Conservation (phyloP, 2,329 filamentous ascomycete genomes). For the Verticillium nubilum region DNA sequence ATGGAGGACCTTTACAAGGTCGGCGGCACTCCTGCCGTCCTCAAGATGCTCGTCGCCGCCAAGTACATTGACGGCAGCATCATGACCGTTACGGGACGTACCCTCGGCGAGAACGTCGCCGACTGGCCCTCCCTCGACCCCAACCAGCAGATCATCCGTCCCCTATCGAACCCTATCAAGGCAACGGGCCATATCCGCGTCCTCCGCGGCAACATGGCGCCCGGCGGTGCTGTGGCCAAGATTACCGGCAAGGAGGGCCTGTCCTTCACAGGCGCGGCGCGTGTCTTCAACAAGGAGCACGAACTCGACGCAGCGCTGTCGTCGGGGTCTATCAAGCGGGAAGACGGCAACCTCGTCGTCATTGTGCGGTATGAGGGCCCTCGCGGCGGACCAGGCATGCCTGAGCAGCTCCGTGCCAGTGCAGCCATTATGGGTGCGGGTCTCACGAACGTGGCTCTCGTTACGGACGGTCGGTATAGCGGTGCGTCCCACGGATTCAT, state of each 20-base stretch:
- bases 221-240: conserved; percentile 86
- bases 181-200: conserved; percentile 82
- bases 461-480: conserved; percentile 87
- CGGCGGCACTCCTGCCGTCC: conserved; percentile 77
- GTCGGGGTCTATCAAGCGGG: conserved; percentile 47
- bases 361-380: conserved; percentile 93
- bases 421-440: conserved; percentile 92
- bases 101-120: conserved; percentile 74
- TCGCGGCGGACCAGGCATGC: conserved; percentile 92
- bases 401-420: conserved; percentile 83
- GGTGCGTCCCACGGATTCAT: conserved; percentile 91
- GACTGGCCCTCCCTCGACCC: conserved; percentile 71
- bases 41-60: conserved; percentile 77
- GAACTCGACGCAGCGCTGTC: conserved; percentile 74
- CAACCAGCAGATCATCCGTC: conserved; percentile 77
- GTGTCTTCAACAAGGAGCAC: conserved; percentile 82
- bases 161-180: conserved; percentile 70
- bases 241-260: conserved; percentile 95
- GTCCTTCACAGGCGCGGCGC: conserved; percentile 71
- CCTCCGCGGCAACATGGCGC: conserved; percentile 80
- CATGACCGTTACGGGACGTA: conserved; percentile 78
- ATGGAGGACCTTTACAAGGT: conserved; percentile 86
- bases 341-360: conserved; percentile 74
- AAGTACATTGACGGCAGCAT: conserved; percentile 72
- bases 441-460: conserved; percentile 79